Percentiles rank a stretch among this genome's conserved stretches.
phyloP scores from a whole-genome alignment of 257 asterid species.

The Galeopsis tetrahit region DNA sequence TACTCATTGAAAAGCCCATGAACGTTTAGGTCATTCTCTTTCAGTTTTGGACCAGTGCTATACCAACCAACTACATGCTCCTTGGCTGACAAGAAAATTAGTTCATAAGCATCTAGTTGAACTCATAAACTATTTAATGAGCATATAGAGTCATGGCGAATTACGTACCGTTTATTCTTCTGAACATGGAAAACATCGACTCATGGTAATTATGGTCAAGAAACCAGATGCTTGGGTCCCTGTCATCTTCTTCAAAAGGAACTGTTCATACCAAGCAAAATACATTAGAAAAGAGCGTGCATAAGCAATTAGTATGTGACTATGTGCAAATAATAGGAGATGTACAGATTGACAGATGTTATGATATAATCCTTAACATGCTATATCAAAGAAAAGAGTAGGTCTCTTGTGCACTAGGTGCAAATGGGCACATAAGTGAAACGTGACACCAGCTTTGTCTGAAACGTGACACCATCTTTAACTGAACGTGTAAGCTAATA shows the following conservation, averaged over 20 bases:
- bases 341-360: background rate
- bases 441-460: too few species aligned
- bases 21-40: constrained; percentile 80
- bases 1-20: constrained; percentile 84
- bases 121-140: background rate
- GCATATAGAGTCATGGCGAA: constrained; percentile 22
- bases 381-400: background rate
- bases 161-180: constrained; percentile 79
- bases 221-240: constrained; percentile 94
- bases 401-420: too few species aligned
- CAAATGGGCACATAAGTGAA: too few species aligned
- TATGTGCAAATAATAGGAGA: background rate
- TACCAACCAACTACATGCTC: constrained; percentile 99
- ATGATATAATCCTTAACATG: background rate
- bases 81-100: constrained; percentile 64
- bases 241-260: constrained; percentile 97
- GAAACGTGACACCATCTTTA: background rate
- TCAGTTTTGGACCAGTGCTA: constrained; percentile 93
- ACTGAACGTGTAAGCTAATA: too few species aligned
- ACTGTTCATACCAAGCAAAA: constrained; percentile 44
- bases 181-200: constrained; percentile 92
- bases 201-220: constrained; percentile 98
- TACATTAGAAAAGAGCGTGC: background rate
- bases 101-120: constrained; percentile 28
- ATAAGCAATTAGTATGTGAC: background rate